Base-by-base conservation (phyloP, 202 grass and related monocot species). In the Hordeum pubiflorum region DNA sequence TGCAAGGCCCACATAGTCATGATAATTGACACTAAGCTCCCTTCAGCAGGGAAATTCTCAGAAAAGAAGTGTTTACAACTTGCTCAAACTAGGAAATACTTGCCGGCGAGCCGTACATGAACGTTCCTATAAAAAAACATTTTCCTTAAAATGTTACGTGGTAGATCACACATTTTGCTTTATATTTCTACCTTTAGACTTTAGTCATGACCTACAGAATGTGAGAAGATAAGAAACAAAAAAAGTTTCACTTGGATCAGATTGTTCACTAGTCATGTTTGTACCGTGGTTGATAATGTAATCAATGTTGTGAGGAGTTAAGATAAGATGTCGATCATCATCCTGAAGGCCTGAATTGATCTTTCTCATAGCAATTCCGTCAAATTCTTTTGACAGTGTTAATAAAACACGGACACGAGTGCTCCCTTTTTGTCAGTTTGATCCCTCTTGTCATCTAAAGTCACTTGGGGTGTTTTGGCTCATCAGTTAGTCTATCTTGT, bases 391-490 rank as follows among this genome's bases (percentile, higher is more conserved):
- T 63, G 32, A 3, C 62, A 63, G 31, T 58, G 7, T 63, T 69
- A 65, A 71, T 81, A 81, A 50, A 50, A 50, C 73, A 34, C 72
- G 43, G 9, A 78, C 60, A 31, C 38, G 54, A 7, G 21, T 32
- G 40, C 69, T 66, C 72, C 18, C 63, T 80, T 85, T 79, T 88
- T 13, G 17, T 62, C 29, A 34, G 36, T 54, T 72, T 36, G 12
- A 58, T 54, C 62, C 29, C 32, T 36, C 44, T 87, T 87, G 37
- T 44, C 37, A 63, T 80, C 36, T 75, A 70, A 38, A 70, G n/a
- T 64, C 39, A 64, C 58, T 61, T 69, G 18, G 34, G 5, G 60
- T 77, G 5, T 78, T 71, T 48, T 79, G 62, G 58, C n/a, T 82
- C 15, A 14, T 40, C 15, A 15, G 23, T 83, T 73, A 54, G 18